A percentile compares a stretch with the other conserved stretches of the same genome.
phyloP scores from a whole-genome alignment of 345 rosid species.

The Cardamine chenopodiifolia region DNA sequence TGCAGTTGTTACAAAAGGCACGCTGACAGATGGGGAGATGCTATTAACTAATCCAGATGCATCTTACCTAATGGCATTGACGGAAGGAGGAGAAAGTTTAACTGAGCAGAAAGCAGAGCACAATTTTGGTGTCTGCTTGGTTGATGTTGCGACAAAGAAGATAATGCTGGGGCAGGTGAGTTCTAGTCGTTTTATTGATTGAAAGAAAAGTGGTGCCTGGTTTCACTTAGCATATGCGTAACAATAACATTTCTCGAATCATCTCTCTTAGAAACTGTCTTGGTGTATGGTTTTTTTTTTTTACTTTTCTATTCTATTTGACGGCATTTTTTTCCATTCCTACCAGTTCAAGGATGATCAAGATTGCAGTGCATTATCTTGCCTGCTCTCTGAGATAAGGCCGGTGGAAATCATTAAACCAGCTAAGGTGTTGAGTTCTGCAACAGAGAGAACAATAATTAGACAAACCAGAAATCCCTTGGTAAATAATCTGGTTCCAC shows the following conservation, averaged over 20 bases:
- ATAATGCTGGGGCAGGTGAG: slow-evolving; percentile 85
- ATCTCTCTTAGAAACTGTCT: slow-evolving; percentile 10
- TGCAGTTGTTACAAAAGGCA: slow-evolving; percentile 90
- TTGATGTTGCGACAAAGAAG: slow-evolving; percentile 90
- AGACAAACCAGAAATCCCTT: slow-evolving; percentile 90
- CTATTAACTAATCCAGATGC: slow-evolving; percentile 84
- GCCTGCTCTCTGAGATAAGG: slow-evolving; percentile 80
- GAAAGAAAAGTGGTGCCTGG: slow-evolving; percentile 9
- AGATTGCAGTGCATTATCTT: slow-evolving; percentile 76
- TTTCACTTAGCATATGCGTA: slow-evolving; percentile 7
- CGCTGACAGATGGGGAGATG: slow-evolving; percentile 90
- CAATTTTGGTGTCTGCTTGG: slow-evolving; percentile 74
- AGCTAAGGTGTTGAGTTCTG: slow-evolving; percentile 64
- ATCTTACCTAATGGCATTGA: slow-evolving; percentile 82
- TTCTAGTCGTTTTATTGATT: slow-evolving; percentile 18
- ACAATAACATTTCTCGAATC: slow-evolving; percentile 20
- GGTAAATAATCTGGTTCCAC: slow-evolving; percentile 79
- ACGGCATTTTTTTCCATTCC: slow-evolving; percentile 20
- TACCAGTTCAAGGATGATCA: slow-evolving; percentile 80
- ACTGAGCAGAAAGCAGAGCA: slow-evolving; percentile 47
- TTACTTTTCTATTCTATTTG: slow-evolving; percentile 22
- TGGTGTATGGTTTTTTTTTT: not conserved
- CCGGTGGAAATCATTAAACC: slow-evolving; percentile 97
- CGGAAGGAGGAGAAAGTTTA: slow-evolving; percentile 55
- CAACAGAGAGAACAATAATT: slow-evolving; percentile 70